phyloP scores from a whole-genome alignment of 495 filamentous ascomycete genomes.

The Neurospora terricola region DNA sequence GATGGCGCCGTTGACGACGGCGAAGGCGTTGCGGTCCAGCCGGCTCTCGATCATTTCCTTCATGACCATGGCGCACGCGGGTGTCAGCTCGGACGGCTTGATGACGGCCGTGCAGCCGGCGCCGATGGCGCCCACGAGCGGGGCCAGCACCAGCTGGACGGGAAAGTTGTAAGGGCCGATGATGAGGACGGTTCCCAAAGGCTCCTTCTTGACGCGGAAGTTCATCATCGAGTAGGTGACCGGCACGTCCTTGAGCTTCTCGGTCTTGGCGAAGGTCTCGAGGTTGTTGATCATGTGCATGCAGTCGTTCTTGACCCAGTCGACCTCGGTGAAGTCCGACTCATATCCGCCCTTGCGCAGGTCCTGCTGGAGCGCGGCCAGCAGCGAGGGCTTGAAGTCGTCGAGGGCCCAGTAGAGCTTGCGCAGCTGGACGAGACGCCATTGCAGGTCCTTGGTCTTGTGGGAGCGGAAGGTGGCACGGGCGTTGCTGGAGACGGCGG shows the following conservation, averaged over 20 bases:
- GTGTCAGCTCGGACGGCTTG: constrained; percentile 80
- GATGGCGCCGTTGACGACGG: constrained; percentile 68
- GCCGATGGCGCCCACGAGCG: constrained; percentile 80
- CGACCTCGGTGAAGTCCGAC: constrained; percentile 55
- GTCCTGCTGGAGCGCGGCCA: constrained; percentile 63
- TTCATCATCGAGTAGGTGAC: constrained; percentile 54
- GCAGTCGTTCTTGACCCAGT: constrained; percentile 69
- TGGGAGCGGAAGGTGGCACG: constrained; percentile 61
- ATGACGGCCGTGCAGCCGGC: constrained; percentile 82
- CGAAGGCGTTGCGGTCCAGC: constrained; percentile 70
- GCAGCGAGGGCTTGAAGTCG: constrained; percentile 60
- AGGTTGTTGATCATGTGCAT: constrained; percentile 66
- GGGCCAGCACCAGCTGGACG: constrained; percentile 65
- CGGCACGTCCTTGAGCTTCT: constrained; percentile 58
- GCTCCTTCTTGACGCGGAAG: constrained; percentile 80
- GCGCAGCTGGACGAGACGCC: constrained; percentile 73
- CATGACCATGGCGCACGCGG: constrained; percentile 63
- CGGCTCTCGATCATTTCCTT: constrained; percentile 63
- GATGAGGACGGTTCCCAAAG: constrained; percentile 70
- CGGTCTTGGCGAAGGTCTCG: constrained; percentile 72
- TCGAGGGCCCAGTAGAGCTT: constrained; percentile 88
- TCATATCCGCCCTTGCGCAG: constrained; percentile 66
- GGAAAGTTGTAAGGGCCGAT: constrained; percentile 95
- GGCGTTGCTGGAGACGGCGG: constrained; percentile 43
- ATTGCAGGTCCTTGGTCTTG: constrained; percentile 72